Base-by-base conservation (phyloP, 371 early-diverging fungal species). In the Syncephalastrum monosporum region DNA sequence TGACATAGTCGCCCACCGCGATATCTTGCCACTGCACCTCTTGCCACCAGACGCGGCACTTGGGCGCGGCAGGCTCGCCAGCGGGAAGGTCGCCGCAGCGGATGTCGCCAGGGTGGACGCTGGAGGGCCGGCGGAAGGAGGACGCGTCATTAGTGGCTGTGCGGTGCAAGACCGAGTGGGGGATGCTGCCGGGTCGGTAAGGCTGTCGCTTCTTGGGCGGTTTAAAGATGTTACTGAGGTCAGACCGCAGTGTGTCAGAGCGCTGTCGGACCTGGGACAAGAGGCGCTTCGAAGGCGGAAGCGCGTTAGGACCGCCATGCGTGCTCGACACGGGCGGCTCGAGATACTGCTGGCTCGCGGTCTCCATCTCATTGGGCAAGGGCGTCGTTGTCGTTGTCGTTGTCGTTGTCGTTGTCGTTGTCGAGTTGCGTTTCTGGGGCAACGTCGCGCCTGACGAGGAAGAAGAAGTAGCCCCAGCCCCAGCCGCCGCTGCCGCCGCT, bases 1-100 rank as follows among this genome's bases (percentile, higher is more conserved):
- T 73, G 12, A 99, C 73, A 56, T 97, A 75, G 59, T 99, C 98
- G 29, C 99, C 99, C 2, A 94, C 94, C 52, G 84, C 82, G 38
- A 98, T 71, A 53, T 90, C 85, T 60, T 89, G 85, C 97, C 97
- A 96, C 56, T 65, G 74, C 5, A 72, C 67, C 56, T 73, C 60
- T 52, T 68, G 52, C 81, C 84, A 84, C 29, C 51, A 52, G 16
- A 57, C 57, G 15, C 63, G 62, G 53, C 67, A 67, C 24, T 54
- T 50, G 6, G 54, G 53, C 10, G 63, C 67, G 7, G 67, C 63
- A 21, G 67, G 57, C 23, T 67, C 67, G 7, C 60, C 60, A 15
- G 67, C 54, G 42, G 47, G 29, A 15, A 62, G 43, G 19, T 62
- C 59, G 3, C 57, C 53, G 25, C 65, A 65, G 7, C 42, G 53